Evolutionary conservation across 768 basidiomycete species (phyloP).

Genomic region (Piloderma croceum): DNA sequence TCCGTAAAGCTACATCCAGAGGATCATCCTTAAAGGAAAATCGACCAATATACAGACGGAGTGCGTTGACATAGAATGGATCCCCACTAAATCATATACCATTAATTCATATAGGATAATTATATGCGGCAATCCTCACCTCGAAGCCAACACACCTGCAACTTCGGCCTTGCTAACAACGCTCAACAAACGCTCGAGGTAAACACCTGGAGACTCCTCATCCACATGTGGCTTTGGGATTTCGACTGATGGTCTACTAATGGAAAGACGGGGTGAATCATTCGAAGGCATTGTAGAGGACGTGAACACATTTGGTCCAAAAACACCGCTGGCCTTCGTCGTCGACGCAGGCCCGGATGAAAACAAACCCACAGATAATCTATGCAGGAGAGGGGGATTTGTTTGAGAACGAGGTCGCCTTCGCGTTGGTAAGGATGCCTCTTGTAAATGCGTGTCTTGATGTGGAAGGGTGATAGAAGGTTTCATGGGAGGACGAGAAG

Average conservation of each 20-base stretch:
- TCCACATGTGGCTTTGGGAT: constrained; percentile 46
- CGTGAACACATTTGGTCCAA: constrained; percentile 8
- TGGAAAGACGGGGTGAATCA: constrained; percentile 40
- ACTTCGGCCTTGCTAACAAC: constrained; percentile 75
- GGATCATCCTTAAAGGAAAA: constrained; percentile 81
- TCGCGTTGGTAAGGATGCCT: constrained; percentile 35
- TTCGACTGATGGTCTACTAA: constrained; percentile 38
- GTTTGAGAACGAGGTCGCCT: constrained; percentile 46
- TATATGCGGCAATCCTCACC: constrained; percentile 38
- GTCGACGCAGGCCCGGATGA: constrained; percentile 38
- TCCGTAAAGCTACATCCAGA: constrained; percentile 86
- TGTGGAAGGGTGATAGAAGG: constrained; percentile 12
- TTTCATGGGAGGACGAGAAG: constrained; percentile 8
- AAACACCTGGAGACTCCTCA: constrained; percentile 66
- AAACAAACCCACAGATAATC: constrained; percentile 64
- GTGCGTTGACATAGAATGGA: constrained; percentile 59
- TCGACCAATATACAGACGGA: constrained; percentile 63
- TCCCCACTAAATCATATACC: constrained; percentile 51
- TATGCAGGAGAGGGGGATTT: constrained; percentile 65
- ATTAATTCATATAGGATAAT: constrained; percentile 5
- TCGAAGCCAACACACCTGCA: constrained; percentile 73
- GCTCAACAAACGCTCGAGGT: constrained; percentile 57
- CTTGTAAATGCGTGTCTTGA: too few species aligned
- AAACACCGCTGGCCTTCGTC: constrained; percentile 9
- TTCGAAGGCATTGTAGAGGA: constrained; percentile 19